These are phyloP conservation scores for Acorus calamus DNA, from an alignment of 106 monocot species.

Conservation along the genomic window DNA sequence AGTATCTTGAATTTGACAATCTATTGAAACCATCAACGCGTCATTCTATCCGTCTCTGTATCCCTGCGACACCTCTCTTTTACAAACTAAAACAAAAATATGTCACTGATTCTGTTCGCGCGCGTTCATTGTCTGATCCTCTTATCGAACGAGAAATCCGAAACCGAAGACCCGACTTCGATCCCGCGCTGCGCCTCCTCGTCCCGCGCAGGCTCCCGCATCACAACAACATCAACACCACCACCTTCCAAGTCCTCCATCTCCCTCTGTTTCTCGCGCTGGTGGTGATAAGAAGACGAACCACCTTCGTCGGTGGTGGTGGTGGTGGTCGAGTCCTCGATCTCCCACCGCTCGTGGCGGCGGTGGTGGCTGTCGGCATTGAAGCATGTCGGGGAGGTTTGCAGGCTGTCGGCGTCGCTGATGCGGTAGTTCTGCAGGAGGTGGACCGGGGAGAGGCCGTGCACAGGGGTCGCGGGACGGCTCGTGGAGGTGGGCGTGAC, in stretches of 20 bases:
- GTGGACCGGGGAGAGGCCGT: constrained; percentile 24
- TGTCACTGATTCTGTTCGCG: no score
- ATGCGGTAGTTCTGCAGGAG: constrained; percentile 18
- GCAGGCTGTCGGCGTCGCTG: constrained; percentile 8
- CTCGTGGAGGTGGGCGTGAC: constrained; percentile 15
- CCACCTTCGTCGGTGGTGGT: not conserved
- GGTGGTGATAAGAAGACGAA: constrained; percentile 5
- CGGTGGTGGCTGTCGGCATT: not conserved
- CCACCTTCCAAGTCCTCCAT: not conserved
- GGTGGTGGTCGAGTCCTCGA: not conserved
- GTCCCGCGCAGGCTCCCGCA: not conserved
- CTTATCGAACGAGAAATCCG: constrained; percentile 8
- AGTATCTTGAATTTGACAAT: no score
- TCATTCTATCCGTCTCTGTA: no score
- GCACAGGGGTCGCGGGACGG: constrained; percentile 18
- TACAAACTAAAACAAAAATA: no score
- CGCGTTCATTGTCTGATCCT: not conserved
- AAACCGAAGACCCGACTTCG: not conserved
- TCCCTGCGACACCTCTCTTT: no score
- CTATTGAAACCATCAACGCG: no score
- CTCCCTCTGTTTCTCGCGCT: not conserved
- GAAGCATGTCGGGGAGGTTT: constrained; percentile 11
- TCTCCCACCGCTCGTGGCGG: not conserved
- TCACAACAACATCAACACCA: no score
- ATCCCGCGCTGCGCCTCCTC: constrained; percentile 1